These are phyloP conservation scores for Hypomontagnella submonticulosa DNA, from an alignment of 495 filamentous ascomycete species.

Conservation along the genomic window DNA sequence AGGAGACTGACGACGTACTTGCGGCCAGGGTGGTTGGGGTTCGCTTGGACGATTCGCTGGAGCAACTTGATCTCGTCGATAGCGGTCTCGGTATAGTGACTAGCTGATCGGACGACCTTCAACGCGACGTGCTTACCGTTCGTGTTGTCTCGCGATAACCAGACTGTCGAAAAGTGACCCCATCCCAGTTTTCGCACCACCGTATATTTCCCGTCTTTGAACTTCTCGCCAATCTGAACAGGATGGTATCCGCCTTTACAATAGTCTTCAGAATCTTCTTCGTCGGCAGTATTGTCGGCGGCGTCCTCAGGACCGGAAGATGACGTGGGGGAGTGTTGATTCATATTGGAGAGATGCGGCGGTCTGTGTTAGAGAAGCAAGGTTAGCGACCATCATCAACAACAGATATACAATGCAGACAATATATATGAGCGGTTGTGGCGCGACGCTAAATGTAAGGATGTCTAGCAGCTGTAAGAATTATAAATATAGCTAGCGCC, in stretches of 20 bases:
- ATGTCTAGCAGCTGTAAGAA: constrained; percentile 1
- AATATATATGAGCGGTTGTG: constrained; percentile 11
- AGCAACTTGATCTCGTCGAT: constrained; percentile 99
- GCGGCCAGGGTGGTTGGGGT: constrained; percentile 90
- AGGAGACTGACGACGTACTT: constrained; percentile 94
- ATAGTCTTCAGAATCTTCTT: constrained; percentile 99
- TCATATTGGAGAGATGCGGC: constrained; percentile 57
- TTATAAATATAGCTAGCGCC: constrained; percentile 21
- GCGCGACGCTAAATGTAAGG: constrained; percentile 21
- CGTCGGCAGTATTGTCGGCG: constrained; percentile 92
- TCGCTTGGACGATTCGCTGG: constrained; percentile 95
- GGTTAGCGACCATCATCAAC: constrained; percentile 16
- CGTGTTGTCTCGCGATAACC: constrained; percentile 92
- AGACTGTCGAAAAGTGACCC: constrained; percentile 99
- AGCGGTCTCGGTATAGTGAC: constrained; percentile 98
- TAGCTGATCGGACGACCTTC: constrained; percentile 96
- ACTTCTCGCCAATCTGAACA: constrained; percentile 90
- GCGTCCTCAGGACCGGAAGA: constrained; percentile 85
- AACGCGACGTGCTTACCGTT: constrained; percentile 95
- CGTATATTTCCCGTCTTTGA: constrained; percentile 97
- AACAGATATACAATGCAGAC: background rate
- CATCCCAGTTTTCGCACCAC: constrained; percentile 97
- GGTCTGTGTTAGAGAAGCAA: constrained; percentile 43
- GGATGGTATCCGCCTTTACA: constrained; percentile 99
- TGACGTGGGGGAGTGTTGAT: constrained; percentile 76